Evolutionary conservation across 192 early-diverging fungal species (phyloP), one percentile per base, ranked within the genome.

Genomic region (Borealophlyctis nickersoniae): DNA sequence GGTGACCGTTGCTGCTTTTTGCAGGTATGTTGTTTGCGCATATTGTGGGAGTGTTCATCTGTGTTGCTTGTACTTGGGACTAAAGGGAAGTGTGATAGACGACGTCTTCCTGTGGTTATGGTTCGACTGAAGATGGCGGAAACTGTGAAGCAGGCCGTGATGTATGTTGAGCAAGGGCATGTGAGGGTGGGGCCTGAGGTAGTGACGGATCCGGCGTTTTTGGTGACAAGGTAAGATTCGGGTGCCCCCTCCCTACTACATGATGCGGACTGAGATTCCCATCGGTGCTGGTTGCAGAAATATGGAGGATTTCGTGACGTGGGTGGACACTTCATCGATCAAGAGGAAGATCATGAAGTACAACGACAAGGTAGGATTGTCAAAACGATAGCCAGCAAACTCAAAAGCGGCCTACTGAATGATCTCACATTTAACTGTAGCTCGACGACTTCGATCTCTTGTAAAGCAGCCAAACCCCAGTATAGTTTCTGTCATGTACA

Each of bases 291-390:
- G n/a, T n/a, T n/a, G n/a, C n/a, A n/a, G n/a, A n/a, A 92, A 88
- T 62, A 89, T 95, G 85, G 95, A 98, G 70, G 95, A 98, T 77
- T 98, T 89, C 82, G 88, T 98, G 4, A 95, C 95, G 1, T 98
- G 95, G 95, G 92, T 94, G 13, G 92, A 98, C 63, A 90, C 94
- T n/a, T 93, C 91, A 58, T 92, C 91, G 83, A 96, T 98, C 71
- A 94, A 94, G 81, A 83, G 90, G 62, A 95, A 96, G 90, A 92
- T 98, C 67, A 80, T 93, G 69, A 95, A 94, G 75, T 80, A 77
- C 58, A 76, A 76, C 58, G 78, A 80, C 55, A 76, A 79, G 66
- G 62, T 78, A 63, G 3, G 52, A 19, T 53, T 27, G 27, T 9
- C 52, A 23, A 23, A 11, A 11, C n/a, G 45, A 11, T 48, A 48